These are phyloP conservation scores for Pseudoscleropodium purum DNA, from an alignment of 225 moss, liverwort and hornwort species.

Conservation along the genomic window DNA sequence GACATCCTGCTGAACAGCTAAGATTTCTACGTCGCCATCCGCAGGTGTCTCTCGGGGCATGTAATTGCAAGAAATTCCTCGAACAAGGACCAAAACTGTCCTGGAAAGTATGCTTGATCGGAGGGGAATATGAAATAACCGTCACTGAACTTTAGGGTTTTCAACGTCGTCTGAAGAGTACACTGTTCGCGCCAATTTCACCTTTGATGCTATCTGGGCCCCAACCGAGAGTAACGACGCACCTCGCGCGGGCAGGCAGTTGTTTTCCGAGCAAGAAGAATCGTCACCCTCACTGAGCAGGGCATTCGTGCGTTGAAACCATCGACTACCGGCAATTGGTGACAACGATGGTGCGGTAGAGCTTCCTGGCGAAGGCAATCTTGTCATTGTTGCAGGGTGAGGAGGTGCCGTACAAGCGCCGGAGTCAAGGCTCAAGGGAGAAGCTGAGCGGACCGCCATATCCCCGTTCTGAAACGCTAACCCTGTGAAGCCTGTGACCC, in stretches of 20 bases:
- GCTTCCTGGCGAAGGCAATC: background rate
- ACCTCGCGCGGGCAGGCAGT: background rate
- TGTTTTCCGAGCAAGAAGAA: constrained; percentile 7
- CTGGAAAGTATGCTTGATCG: background rate
- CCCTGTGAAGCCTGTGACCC: background rate
- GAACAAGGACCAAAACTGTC: background rate
- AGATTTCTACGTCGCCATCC: background rate
- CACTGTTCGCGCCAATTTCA: background rate
- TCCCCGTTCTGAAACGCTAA: background rate
- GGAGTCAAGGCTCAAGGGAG: background rate
- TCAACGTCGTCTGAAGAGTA: background rate
- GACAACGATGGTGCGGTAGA: background rate
- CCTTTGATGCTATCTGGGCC: background rate
- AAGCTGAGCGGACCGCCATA: background rate
- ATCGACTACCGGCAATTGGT: background rate
- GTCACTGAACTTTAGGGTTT: background rate
- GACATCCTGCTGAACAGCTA: background rate
- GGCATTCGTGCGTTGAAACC: constrained; percentile 24
- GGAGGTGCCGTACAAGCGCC: constrained; percentile 16
- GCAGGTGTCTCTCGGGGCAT: background rate
- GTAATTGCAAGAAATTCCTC: background rate
- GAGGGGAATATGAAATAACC: background rate
- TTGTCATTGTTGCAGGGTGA: constrained; percentile 15
- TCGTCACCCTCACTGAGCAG: constrained; percentile 1
- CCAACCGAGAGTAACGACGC: background rate